Evolutionary conservation across 78 protist species (phyloP).

Genomic region (Dictyostelium capitatum): DNA sequence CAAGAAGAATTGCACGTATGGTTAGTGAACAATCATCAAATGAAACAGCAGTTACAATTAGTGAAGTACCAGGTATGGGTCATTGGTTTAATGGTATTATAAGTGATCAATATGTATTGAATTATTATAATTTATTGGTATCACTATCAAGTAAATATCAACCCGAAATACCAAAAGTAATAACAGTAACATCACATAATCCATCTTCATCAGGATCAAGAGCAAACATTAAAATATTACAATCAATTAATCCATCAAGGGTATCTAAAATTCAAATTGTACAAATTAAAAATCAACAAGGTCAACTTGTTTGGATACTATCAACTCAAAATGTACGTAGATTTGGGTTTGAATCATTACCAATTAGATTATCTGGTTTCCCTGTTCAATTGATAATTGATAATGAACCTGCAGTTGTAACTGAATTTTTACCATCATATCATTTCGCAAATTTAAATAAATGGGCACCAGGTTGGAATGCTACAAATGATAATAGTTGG

Average conservation of each 20-base stretch:
- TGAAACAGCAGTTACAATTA: neutral
- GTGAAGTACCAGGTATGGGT: slow-evolving; percentile 48
- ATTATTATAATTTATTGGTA: slow-evolving; percentile 1
- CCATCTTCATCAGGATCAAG: slow-evolving; percentile 43
- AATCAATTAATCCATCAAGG: slow-evolving; percentile 2
- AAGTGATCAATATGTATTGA: slow-evolving; percentile 41
- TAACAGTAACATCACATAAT: slow-evolving; percentile 7
- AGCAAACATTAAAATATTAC: slow-evolving; percentile 46
- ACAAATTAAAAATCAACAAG: neutral
- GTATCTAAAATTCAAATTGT: slow-evolving; percentile 20
- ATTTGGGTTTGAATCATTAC: slow-evolving; percentile 7
- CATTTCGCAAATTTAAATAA: slow-evolving; percentile 18
- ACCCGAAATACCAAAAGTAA: slow-evolving; percentile 29
- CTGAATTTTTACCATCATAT: neutral
- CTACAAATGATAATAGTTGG: slow-evolving; percentile 24
- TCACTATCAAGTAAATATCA: neutral
- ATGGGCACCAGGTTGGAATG: slow-evolving; percentile 7
- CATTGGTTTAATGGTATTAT: slow-evolving; percentile 85
- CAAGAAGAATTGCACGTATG: slow-evolving; percentile 72
- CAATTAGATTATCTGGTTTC: neutral
- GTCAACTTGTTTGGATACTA: slow-evolving; percentile 17
- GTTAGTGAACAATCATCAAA: slow-evolving; percentile 1
- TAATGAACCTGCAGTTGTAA: neutral
- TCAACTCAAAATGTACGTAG: slow-evolving; percentile 60
- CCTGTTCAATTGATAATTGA: neutral